phyloP scores from a whole-genome alignment of 768 basidiomycete species.

The Peribolospora baueri region DNA sequence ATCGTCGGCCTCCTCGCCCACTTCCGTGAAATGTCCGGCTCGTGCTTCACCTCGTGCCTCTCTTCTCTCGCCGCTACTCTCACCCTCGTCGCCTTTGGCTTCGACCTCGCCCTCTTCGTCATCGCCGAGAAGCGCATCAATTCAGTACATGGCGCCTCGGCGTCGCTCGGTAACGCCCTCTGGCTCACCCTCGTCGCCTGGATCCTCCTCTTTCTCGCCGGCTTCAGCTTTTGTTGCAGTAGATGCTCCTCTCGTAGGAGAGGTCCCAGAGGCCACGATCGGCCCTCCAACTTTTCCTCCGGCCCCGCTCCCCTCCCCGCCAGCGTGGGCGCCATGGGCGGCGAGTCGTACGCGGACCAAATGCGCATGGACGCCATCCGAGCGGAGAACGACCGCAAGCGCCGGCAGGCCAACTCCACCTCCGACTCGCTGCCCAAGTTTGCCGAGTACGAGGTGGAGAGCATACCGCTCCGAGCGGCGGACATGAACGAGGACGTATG shows the following conservation, averaged over 20 bases:
- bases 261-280: no score
- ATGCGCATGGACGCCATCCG: background rate
- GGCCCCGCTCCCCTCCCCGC: no score
- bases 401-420: background rate
- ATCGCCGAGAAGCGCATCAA: constrained; percentile 19
- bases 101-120: constrained; percentile 21
- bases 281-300: no score
- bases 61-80: background rate
- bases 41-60: background rate
- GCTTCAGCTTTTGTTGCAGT: background rate
- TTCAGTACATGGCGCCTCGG: constrained; percentile 16
- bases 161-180: constrained; percentile 17
- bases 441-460: no score
- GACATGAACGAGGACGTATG: no score
- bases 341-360: background rate
- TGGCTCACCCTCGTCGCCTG: constrained; percentile 19
- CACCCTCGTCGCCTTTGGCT: constrained; percentile 17
- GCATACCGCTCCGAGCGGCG: no score
- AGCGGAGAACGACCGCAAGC: background rate
- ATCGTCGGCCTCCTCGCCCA: constrained; percentile 15
- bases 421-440: no score
- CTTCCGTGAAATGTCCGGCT: constrained; percentile 4
- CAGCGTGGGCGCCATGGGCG: background rate
- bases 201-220: constrained; percentile 4
- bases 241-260: background rate